These are phyloP conservation scores for Colletotrichum destructivum DNA, from an alignment of 2,329 filamentous ascomycete species.

Conservation along the genomic window DNA sequence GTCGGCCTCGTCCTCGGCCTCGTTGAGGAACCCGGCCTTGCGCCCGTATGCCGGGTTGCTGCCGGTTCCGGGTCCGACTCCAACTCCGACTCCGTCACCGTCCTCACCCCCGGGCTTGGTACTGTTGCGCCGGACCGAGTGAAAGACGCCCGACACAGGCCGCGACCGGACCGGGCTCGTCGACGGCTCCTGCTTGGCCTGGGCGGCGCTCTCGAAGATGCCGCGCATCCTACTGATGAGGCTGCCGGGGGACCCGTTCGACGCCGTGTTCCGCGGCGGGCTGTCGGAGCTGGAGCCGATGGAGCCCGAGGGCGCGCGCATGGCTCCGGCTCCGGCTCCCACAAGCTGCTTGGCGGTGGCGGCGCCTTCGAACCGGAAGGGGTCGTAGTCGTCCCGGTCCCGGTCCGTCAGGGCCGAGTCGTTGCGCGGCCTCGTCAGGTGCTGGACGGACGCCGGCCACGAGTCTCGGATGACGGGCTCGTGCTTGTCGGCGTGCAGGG, in stretches of 20 bases:
- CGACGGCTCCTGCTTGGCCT: conserved; percentile 28
- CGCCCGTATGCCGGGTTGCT: conserved; percentile 33
- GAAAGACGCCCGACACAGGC: conserved; percentile 46
- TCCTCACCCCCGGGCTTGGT: conserved; percentile 23
- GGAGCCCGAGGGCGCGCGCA: conserved; percentile 16
- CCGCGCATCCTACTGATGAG: conserved; percentile 59
- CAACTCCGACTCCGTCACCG: not conserved
- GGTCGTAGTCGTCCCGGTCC: conserved; percentile 46
- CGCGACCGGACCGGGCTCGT: conserved; percentile 45
- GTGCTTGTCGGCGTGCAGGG: conserved; percentile 47
- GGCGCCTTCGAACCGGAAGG: conserved; percentile 44
- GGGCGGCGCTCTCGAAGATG: conserved; percentile 53
- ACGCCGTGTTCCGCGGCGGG: conserved; percentile 19
- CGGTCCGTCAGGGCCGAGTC: conserved; percentile 46
- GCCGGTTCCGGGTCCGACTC: conserved; percentile 13
- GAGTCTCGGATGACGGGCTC: conserved; percentile 53
- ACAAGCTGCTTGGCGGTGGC: not conserved
- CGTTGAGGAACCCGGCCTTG: conserved; percentile 41
- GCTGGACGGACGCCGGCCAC: conserved; percentile 46
- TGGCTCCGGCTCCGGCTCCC: conserved; percentile 14
- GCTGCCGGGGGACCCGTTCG: conserved; percentile 45
- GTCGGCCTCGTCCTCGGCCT: conserved; percentile 43
- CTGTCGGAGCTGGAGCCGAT: conserved; percentile 24
- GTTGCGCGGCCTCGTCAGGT: conserved; percentile 43
- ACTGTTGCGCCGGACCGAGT: conserved; percentile 31